These are phyloP conservation scores for Orbilia ellipsospora DNA, from an alignment of 2,329 filamentous ascomycete genomes.

Conservation along the genomic window DNA sequence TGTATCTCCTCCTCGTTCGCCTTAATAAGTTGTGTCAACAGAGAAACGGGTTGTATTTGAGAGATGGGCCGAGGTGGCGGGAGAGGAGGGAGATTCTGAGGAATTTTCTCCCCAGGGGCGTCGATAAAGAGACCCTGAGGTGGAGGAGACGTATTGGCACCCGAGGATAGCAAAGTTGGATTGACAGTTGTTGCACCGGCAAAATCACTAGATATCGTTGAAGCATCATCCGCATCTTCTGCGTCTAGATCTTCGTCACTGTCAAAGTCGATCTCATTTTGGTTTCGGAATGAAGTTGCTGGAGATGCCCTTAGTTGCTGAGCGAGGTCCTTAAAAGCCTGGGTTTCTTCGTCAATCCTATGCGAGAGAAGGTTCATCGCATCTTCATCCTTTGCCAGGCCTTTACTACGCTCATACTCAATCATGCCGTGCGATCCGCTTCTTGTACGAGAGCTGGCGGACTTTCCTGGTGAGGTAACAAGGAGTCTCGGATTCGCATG, in stretches of 20 bases:
- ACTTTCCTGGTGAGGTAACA: constrained; percentile 72
- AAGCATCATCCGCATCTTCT: constrained; percentile 56
- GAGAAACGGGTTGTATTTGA: constrained; percentile 58
- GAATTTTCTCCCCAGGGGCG: constrained; percentile 50
- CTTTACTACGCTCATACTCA: constrained; percentile 57
- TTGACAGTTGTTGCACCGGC: constrained; percentile 58
- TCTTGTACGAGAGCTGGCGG: constrained; percentile 65
- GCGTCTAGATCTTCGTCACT: constrained; percentile 55
- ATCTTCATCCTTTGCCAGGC: constrained; percentile 55
- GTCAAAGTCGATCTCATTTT: constrained; percentile 51
- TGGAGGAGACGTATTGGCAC: constrained; percentile 28
- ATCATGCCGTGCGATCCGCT: constrained; percentile 60
- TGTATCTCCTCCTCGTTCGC: constrained; percentile 76
- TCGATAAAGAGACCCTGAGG: constrained; percentile 25
- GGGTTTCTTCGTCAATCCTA: constrained; percentile 55
- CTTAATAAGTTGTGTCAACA: constrained; percentile 66
- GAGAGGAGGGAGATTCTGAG: constrained; percentile 66
- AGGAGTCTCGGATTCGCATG: constrained; percentile 71
- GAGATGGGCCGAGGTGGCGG: constrained; percentile 74
- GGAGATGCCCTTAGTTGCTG: constrained; percentile 58
- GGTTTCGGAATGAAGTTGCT: constrained; percentile 57
- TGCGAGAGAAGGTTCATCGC: constrained; percentile 57
- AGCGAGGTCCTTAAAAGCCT: constrained; percentile 57
- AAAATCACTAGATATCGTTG: constrained; percentile 58
- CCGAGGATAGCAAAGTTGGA: constrained; percentile 53